Conservation (phyloP, 2,329 filamentous ascomycete species). For the Colletotrichum viniferum region DNA sequence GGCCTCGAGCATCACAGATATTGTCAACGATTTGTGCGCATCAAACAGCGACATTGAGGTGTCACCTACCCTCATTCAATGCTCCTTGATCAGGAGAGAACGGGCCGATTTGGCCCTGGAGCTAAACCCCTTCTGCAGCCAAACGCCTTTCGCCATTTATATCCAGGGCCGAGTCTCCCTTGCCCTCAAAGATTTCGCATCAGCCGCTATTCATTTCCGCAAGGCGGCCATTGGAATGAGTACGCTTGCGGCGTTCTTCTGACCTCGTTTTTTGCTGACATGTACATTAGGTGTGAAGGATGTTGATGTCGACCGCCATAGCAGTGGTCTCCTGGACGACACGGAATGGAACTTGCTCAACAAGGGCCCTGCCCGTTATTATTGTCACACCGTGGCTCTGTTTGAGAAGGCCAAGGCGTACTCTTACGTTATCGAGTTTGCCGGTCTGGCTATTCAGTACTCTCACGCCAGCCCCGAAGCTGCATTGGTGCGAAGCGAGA, state of each 20-base stretch:
- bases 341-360: slow-evolving; percentile 74
- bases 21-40: slow-evolving; percentile 69
- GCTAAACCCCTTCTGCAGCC: slow-evolving; percentile 59
- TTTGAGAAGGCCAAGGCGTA: slow-evolving; percentile 81
- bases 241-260: slow-evolving; percentile 51
- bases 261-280: slow-evolving; percentile 31
- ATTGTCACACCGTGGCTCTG: slow-evolving; percentile 81
- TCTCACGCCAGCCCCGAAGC: slow-evolving; percentile 38
- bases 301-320: slow-evolving; percentile 56
- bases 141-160: slow-evolving; percentile 73
- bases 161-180: slow-evolving; percentile 83
- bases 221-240: slow-evolving; percentile 84
- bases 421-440: slow-evolving; percentile 84
- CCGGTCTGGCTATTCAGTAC: slow-evolving; percentile 75
- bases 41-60: slow-evolving; percentile 70
- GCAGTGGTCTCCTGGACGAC: slow-evolving; percentile 73
- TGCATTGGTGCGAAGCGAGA: slow-evolving; percentile 63
- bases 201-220: slow-evolving; percentile 77
- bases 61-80: slow-evolving; percentile 65
- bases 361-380: slow-evolving; percentile 81
- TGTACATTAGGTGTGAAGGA: slow-evolving; percentile 46
- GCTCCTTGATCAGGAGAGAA: slow-evolving; percentile 63
- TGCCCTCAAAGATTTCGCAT: slow-evolving; percentile 72
- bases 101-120: slow-evolving; percentile 65
- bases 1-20: slow-evolving; percentile 66